A percentile compares a stretch with the other conserved stretches of the same genome.
phyloP scores from a whole-genome alignment of 192 early-diverging fungal species.

The Physocladia obscura region DNA sequence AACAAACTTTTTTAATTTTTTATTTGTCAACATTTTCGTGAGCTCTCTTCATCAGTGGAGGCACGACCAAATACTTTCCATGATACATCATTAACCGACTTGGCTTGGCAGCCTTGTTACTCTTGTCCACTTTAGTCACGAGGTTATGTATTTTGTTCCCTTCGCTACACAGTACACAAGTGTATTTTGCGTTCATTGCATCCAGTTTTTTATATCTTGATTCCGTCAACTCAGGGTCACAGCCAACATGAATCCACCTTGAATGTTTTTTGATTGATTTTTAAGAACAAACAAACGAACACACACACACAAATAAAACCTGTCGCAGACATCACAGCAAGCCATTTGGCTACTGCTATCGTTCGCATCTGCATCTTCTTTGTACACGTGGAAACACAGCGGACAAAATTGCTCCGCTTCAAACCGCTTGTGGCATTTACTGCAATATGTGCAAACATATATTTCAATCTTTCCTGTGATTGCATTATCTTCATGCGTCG shows the following conservation, averaged over 20 bases:
- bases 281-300: background rate
- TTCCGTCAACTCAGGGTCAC: slow-evolving; percentile 47
- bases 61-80: slow-evolving; percentile 33
- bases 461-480: slow-evolving; percentile 32
- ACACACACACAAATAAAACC: slow-evolving; percentile 10
- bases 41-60: slow-evolving; percentile 30
- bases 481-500: slow-evolving; percentile 15
- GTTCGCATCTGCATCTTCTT: slow-evolving; percentile 43
- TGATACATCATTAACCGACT: slow-evolving; percentile 31
- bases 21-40: slow-evolving; percentile 5
- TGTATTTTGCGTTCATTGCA: slow-evolving; percentile 41
- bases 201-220: slow-evolving; percentile 37
- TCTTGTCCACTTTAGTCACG: slow-evolving; percentile 11
- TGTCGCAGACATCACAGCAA: slow-evolving; percentile 51
- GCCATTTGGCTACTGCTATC: slow-evolving; percentile 50
- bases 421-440: slow-evolving; percentile 40
- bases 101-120: background rate
- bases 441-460: slow-evolving; percentile 50
- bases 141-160: slow-evolving; percentile 15
- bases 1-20: background rate
- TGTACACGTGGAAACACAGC: slow-evolving; percentile 48
- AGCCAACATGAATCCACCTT: slow-evolving; percentile 58
- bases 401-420: slow-evolving; percentile 43
- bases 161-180: slow-evolving; percentile 47
- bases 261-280: slow-evolving; percentile 7